Evolutionary conservation across 305 asterid genomes (phyloP), one percentile per base, ranked within the genome.

Genomic region (Lippia alba): DNA sequence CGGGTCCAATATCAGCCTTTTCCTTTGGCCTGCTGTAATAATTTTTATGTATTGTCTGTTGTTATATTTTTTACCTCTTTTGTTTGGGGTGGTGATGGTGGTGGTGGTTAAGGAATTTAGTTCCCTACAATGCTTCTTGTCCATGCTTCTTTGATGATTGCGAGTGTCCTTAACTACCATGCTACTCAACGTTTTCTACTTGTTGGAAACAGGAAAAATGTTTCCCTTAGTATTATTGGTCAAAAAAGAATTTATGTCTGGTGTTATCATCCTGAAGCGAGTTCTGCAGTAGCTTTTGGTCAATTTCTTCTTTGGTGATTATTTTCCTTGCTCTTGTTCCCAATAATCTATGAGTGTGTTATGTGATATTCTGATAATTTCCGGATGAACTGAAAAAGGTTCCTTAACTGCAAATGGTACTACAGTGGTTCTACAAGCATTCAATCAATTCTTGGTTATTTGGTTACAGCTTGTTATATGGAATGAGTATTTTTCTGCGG

Each of bases 381-480:
- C 69, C 46, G 45, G 49, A 48, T 65, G 60, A 65, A 48, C 41
- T 51, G 60, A 50, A 20, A 33, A 48, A 44, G 40, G 14, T 24
- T n/a, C 54, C 54, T 48, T 48, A 48, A 48, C 56, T 50, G 8
- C 10, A n/a, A 15, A 6, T 7, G 6, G 7, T n/a, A 3, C 15
- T 50, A 16, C 20, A 50, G 15, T 15, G 56, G n/a, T n/a, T 9
- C 56, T 15, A 4, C 15, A 16, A 50, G 24, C 15, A 16, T 50
- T 6, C 20, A 14, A 50, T 50, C 17, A 6, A 15, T 11, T 50
- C 56, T 50, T 10, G 10, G 6, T 50, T 12, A 15, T 50, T 50
- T 16, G 3, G 30, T 24, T 24, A 24, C 30, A 24, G 3, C 30
- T 24, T 24, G 30, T 24, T 24, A 24, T 24, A 3, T 24, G 30